These are phyloP conservation scores for Xanthoceras sorbifolium DNA, from an alignment of 345 rosid species.

Conservation along the genomic window DNA sequence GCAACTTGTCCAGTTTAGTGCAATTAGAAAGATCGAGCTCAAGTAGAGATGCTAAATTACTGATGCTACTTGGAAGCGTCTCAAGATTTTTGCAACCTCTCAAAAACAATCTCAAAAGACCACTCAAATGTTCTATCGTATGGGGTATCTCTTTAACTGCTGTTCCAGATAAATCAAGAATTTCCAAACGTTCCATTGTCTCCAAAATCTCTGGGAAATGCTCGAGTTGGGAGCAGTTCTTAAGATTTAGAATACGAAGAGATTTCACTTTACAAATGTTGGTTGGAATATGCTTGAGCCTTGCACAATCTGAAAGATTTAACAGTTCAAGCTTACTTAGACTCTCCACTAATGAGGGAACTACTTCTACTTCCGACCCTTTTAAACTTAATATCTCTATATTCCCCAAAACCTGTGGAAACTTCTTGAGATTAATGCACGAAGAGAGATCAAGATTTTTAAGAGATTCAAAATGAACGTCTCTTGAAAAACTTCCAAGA, in stretches of 20 bases:
- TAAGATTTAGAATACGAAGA: background rate
- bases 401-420: background rate
- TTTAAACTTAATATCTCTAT: background rate
- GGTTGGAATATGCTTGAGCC: background rate
- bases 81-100: slow-evolving; percentile 27
- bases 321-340: background rate
- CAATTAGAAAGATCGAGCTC: background rate
- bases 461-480: background rate
- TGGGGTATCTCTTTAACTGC: slow-evolving; percentile 32
- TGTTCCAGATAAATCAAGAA: slow-evolving; percentile 28
- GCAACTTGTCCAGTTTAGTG: background rate
- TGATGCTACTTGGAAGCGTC: slow-evolving; percentile 30
- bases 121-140: slow-evolving; percentile 17
- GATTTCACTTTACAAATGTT: background rate
- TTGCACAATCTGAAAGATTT: background rate
- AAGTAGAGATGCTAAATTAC: background rate
- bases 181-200: slow-evolving; percentile 20
- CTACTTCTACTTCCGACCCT: background rate
- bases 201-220: slow-evolving; percentile 26
- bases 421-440: background rate
- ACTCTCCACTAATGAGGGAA: background rate
- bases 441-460: background rate
- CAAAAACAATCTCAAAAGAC: slow-evolving; percentile 28
- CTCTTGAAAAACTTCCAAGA: slow-evolving; percentile 27
- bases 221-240: background rate